Conservation (phyloP, 2,329 filamentous ascomycete genomes). For the Microdochium bolleyi region DNA sequence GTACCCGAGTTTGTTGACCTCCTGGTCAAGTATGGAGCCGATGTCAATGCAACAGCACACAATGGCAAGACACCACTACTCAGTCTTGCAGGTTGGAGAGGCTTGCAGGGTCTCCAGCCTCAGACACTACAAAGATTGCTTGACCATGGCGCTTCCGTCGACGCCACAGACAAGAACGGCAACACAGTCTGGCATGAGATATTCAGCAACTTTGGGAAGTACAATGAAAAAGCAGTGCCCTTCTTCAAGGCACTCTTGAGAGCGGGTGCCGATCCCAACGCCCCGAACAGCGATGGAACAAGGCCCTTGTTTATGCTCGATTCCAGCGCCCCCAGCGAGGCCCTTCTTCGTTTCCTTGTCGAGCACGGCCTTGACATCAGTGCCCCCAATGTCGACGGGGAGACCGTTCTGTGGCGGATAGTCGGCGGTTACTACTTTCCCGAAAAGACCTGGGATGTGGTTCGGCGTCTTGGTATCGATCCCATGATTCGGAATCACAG, state of each 20-base stretch:
- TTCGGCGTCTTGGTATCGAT: neutral
- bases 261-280: neutral
- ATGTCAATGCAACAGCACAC: neutral
- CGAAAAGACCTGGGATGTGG: neutral
- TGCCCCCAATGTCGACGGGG: neutral
- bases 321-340: neutral
- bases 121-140: neutral
- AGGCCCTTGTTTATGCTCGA: neutral
- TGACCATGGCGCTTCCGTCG: neutral
- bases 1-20: neutral
- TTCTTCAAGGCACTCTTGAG: neutral
- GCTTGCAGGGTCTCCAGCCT: neutral
- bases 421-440: neutral
- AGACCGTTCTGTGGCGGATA: neutral
- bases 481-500: neutral
- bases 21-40: neutral
- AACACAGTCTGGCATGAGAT: neutral
- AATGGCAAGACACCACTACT: neutral
- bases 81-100: neutral
- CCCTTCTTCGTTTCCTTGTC: neutral
- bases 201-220: neutral
- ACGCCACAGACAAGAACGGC: neutral
- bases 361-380: neutral
- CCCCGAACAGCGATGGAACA: neutral
- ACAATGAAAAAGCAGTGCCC: neutral